Percentiles rank a stretch among this genome's conserved stretches.
phyloP scores from a whole-genome alignment of 2,329 filamentous ascomycete genomes.

The Colletotrichum sp. region DNA sequence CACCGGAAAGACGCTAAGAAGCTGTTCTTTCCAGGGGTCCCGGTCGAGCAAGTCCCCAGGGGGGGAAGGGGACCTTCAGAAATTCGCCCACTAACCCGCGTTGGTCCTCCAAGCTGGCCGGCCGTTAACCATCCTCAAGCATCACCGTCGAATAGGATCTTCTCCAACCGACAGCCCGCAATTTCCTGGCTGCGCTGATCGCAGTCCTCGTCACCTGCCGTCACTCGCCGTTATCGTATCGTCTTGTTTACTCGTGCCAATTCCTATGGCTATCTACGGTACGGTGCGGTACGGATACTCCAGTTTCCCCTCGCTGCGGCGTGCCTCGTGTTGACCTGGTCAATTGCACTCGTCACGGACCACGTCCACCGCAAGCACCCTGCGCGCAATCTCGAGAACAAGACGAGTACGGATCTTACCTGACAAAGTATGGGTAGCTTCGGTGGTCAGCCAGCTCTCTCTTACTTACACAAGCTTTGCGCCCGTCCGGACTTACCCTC shows the following conservation, averaged over 20 bases:
- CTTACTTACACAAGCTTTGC: neutral
- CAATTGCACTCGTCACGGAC: neutral
- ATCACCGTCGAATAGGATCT: slow-evolving; percentile 9
- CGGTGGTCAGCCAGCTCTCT: neutral
- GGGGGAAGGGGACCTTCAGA: neutral
- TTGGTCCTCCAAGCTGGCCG: neutral
- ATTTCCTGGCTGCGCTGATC: slow-evolving; percentile 21
- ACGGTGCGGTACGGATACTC: neutral
- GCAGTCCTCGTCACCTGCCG: neutral
- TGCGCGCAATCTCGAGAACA: neutral
- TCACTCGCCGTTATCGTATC: neutral
- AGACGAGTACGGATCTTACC: neutral
- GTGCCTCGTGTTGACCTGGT: neutral
- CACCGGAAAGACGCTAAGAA: slow-evolving; percentile 3
- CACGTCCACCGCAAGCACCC: neutral
- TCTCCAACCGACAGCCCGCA: slow-evolving; percentile 11
- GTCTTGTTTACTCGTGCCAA: neutral
- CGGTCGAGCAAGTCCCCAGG: neutral
- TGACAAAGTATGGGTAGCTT: neutral
- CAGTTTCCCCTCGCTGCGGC: neutral
- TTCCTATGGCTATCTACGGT: neutral
- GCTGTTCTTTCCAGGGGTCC: neutral
- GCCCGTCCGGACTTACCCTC: neutral
- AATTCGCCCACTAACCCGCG: neutral
- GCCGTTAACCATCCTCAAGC: neutral